Base-by-base conservation (phyloP, 805 yeast genomes). In the Alloascoidea africana region DNA sequence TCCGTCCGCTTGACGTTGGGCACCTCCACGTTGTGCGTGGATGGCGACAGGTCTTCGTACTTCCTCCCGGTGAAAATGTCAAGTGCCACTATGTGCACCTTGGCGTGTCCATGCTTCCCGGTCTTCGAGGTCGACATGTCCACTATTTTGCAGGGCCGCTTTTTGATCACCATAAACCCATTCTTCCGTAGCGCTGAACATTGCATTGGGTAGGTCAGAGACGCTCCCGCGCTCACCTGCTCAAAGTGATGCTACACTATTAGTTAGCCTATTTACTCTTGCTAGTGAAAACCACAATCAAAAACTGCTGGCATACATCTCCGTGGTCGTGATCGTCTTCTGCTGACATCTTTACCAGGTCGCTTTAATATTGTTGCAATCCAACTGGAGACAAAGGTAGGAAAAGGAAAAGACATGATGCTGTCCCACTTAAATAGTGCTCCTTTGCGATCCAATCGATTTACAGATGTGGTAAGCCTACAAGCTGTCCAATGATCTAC, bases 21-120 rank as follows among this genome's bases (percentile, higher is more conserved):
- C 63, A 89, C 97, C 70, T 89, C 96, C 97, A 91, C 86, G 74
- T 91, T 91, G 78, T 91, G 98, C 73, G 98, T 91, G 49, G 98
- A 91, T 70, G 98, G 98, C 53, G 98, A 91, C 65, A 91, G 81
- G 72, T 91, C 98, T 79, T 91, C 98, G 68, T 87, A 79, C 77
- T 91, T 91, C 87, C 91, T 91, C 68, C 84, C 82, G 58, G 98
- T 91, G 89, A 91, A 91, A 66, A 91, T 89, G 67, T 91, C 98
- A 57, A 83, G 77, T 62, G 97, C 97, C 53, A 91, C 97, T 71
- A 91, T 77, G 71, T 91, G 97, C 68, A 91, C 98, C 79, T 91
- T 91, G 66, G 98, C 98, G 91, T 91, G 98, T 74, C 98, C 98
- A 82, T 91, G 98, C 96, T 91, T 91, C 73, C 98, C 98, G 56